Base-by-base conservation (phyloP, 2,329 filamentous ascomycete species). In the Aspergillaceae sp. region DNA sequence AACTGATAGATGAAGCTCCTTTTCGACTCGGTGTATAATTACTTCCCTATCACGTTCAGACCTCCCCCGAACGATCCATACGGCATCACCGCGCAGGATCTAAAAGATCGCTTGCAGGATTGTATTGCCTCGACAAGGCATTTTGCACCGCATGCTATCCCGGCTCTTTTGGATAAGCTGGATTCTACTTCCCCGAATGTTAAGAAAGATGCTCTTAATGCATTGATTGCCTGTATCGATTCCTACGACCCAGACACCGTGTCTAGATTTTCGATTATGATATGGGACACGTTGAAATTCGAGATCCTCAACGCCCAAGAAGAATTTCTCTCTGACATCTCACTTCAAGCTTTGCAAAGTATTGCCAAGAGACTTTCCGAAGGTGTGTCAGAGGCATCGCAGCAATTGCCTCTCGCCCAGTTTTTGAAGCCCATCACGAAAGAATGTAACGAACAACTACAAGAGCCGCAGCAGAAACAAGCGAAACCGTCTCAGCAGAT, bases 41-140 rank as follows among this genome's bases (percentile, higher is more conserved):
- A 86, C 61, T 86, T 85, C 58, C 82, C 82, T 0, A 84, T 86
- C 53, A 84, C 82, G 0, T 86, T 85, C 64, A 75, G 79, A 56
- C 81, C 82, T 7, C 82, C 82, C 1, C 82, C 80, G 7, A 80
- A 84, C 52, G 82, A 85, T 56, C 81, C 81, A 1, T 85, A 84
- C 50, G 79, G 80, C 1, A 84, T 86, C 50, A 84, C 82, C 2
- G 79, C 82, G 2, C 80, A 84, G 54, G 78, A 85, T 55, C 62
- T 86, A 48, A 86, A 86, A 56, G 74, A 77, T 43, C 74, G 82
- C 29, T 61, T 86, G 9, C 73, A 79, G 51, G 76, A 79, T 38
- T 86, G 82, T 58, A 79, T 86, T 48, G 72, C 81, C 5, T 77
- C 80, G 5, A 82, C 77, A 1, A 68, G 73, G 3, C 71, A 75